Percentiles rank a stretch among this genome's conserved stretches.
Evolutionary conservation across 2,329 filamentous ascomycete species (phyloP).

Genomic region (Rugonectria rugulosa): DNA sequence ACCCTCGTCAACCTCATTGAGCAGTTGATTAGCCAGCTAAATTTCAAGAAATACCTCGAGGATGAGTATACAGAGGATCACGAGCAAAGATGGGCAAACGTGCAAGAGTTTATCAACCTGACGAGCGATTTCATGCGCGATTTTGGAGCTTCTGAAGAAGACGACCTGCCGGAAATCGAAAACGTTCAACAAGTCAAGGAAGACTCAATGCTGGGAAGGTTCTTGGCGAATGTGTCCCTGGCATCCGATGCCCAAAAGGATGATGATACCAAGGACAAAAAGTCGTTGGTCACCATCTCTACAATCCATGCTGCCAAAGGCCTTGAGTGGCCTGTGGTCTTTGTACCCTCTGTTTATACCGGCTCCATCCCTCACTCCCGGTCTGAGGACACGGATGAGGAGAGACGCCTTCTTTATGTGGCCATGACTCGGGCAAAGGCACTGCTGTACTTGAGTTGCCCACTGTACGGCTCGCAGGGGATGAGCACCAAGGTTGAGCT

Average conservation of each 20-base stretch:
- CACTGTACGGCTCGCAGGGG: conserved; percentile 69
- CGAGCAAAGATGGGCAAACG: conserved; percentile 84
- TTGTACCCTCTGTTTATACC: conserved; percentile 87
- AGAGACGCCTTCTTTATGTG: conserved; percentile 88
- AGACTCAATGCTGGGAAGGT: conserved; percentile 71
- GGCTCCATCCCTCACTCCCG: conserved; percentile 91
- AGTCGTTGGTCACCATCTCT: conserved; percentile 81
- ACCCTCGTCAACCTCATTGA: conserved; percentile 59
- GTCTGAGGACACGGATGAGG: conserved; percentile 86
- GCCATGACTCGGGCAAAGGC: conserved; percentile 95
- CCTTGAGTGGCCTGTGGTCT: conserved; percentile 94
- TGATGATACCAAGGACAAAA: conserved; percentile 62
- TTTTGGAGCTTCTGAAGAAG: conserved; percentile 55
- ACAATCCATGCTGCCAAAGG: conserved; percentile 97
- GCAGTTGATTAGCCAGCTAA: conserved; percentile 68
- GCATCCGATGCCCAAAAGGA: conserved; percentile 78
- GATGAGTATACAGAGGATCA: conserved; percentile 76
- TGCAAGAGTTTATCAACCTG: conserved; percentile 85
- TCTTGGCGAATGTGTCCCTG: conserved; percentile 90
- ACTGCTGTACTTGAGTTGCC: conserved; percentile 85
- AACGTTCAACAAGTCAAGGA: conserved; percentile 74
- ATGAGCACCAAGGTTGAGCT: conserved; percentile 66
- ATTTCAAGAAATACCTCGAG: conserved; percentile 77
- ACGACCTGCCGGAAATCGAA: conserved; percentile 72
- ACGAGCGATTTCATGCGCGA: conserved; percentile 73